A percentile compares a stretch with the other conserved stretches of the same genome.
Conservation (phyloP, 345 rosid genomes). For the Citrus glauca region DNA sequence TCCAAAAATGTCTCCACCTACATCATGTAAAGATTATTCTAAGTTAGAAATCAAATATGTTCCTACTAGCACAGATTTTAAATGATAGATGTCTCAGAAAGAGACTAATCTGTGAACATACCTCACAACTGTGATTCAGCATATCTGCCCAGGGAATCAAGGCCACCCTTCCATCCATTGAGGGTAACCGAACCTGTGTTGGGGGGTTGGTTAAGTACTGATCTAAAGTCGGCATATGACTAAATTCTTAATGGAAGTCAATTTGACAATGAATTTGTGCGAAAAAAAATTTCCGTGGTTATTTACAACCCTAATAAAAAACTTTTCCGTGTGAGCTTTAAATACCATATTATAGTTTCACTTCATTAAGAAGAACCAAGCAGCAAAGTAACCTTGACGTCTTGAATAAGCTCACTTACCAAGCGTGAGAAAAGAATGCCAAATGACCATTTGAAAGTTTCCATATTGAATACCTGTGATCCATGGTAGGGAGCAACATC, state of each 20-base stretch:
- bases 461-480: conserved; percentile 76
- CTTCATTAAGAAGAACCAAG: background rate
- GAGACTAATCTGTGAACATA: conserved; percentile 18
- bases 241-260: background rate
- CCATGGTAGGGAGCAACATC: conserved; percentile 15
- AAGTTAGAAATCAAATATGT: conserved; percentile 13
- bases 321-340: background rate
- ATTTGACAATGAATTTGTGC: background rate
- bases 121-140: conserved; percentile 97
- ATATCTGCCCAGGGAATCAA: conserved; percentile 99
- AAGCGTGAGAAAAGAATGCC: conserved; percentile 95
- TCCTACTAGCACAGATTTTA: background rate
- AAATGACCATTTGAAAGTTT: conserved; percentile 93
- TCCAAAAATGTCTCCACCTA: conserved; percentile 93
- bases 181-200: conserved; percentile 80
- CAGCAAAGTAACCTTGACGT: background rate
- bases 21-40: conserved; percentile 18
- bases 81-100: conserved; percentile 1
- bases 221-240: background rate
- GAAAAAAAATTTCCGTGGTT: background rate
- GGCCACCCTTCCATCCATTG: conserved; percentile 90
- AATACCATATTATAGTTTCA: background rate
- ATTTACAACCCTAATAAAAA: background rate
- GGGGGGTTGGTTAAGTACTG: background rate
- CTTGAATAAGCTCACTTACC: conserved; percentile 47